Conservation (phyloP, 169 alveolate genomes). For the Theileria orientalis region DNA sequence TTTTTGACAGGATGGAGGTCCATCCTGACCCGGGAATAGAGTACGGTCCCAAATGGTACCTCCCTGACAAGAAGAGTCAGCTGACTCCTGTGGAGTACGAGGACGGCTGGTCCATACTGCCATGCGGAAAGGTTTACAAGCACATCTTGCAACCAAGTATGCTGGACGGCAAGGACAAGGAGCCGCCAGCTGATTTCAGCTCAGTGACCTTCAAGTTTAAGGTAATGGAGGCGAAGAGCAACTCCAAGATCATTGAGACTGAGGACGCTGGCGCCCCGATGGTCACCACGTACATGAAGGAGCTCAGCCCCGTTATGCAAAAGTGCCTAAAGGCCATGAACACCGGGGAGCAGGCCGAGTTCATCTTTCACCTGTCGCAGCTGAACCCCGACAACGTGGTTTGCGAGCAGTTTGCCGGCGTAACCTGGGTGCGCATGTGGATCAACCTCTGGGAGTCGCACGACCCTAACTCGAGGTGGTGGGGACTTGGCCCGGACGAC, state of each 20-base stretch:
- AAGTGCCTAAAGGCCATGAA: constrained; percentile 43
- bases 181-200: constrained; percentile 24
- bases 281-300: constrained; percentile 31
- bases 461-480: constrained; percentile 53
- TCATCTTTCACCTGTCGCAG: constrained; percentile 35
- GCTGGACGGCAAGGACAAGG: background rate
- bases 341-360: constrained; percentile 62
- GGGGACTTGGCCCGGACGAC: constrained; percentile 64
- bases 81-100: constrained; percentile 24
- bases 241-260: constrained; percentile 6
- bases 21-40: constrained; percentile 10
- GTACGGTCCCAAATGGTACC: constrained; percentile 44
- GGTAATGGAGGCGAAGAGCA: constrained; percentile 37
- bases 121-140: constrained; percentile 56
- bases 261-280: constrained; percentile 34
- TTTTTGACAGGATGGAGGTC: constrained; percentile 14
- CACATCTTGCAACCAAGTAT: constrained; percentile 38
- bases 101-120: constrained; percentile 63
- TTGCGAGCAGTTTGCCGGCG: constrained; percentile 2
- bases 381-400: constrained; percentile 5
- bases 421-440: constrained; percentile 62
- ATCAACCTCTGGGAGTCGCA: constrained; percentile 24
- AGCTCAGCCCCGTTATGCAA: constrained; percentile 6
- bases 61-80: constrained; percentile 2
- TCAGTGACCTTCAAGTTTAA: constrained; percentile 44